Base-by-base conservation (phyloP, 116 monocot species). In the Dioscorea cayenensis region DNA sequence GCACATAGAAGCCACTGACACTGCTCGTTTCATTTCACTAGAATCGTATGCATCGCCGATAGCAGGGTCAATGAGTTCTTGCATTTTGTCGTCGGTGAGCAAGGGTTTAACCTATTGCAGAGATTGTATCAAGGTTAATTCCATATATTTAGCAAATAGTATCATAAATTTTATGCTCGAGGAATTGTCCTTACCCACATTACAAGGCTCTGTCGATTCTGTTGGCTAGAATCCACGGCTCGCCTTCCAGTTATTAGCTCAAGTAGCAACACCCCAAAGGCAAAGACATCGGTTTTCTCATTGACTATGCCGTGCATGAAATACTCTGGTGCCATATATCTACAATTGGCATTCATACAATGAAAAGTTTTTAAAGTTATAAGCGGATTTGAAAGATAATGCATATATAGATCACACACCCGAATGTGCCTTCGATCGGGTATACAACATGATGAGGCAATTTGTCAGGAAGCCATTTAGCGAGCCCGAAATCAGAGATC, bases 401-500 rank as follows among this genome's bases (percentile, higher is more conserved):
- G 20, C 32, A 32, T 28, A 25, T 18, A 75, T 7, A 25, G 22
- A 18, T 76, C 74, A 55, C 55, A 67, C 63, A 90, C 90, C 90
- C 90, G 36, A 91, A 87, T 49, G 90, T 91, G 61, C 90, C 87
- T 91, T 91, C 90, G 58, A 91, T 83, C 21, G 90, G 90, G 64
- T 80, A 91, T 36, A 91, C 87, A 43, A 81, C 63, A 43, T 84
- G 90, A 36, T 91, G 84, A 23, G 62, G 75, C 90, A 82, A 91
- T 21, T 87, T 77, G 25, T 85, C 87, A 13, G 90, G 90, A 14
- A 91, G 87, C 90, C 90, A 91, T 73, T 91, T 91, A 65, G 90
- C 87, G 9, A 91, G 82, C n/a, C 90, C 90, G 66, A 91, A 91
- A 73, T 91, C 90, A 21, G 87, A 87, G 21, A 91, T 91, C 90